Conservation (phyloP, 2,329 filamentous ascomycete species). For the Venturia effusa region DNA sequence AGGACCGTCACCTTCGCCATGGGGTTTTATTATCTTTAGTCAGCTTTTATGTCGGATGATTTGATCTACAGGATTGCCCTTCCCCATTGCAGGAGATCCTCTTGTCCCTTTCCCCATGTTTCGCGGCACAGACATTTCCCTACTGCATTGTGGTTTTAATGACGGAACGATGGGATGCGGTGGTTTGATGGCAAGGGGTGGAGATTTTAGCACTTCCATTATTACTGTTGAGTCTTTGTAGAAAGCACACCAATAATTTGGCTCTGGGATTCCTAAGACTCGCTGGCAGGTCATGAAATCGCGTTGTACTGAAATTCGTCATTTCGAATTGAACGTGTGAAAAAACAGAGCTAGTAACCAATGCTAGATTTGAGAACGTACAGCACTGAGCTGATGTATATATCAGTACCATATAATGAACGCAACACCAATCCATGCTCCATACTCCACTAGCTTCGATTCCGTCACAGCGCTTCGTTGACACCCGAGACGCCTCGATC, state of each 20-base stretch:
- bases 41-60: neutral
- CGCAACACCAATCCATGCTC: neutral
- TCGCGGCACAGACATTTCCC: too few relatives aligned
- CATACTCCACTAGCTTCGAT: neutral
- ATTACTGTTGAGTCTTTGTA: neutral
- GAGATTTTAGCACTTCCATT: neutral
- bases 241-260: too few relatives aligned
- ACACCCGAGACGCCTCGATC: neutral
- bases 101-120: too few relatives aligned
- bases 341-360: neutral
- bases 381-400: neutral
- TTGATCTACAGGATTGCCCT: neutral
- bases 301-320: too few relatives aligned
- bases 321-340: too few relatives aligned
- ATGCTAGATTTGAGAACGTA: neutral
- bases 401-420: neutral
- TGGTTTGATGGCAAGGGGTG: neutral
- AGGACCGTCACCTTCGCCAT: neutral
- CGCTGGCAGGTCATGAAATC: too few relatives aligned
- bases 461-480: neutral
- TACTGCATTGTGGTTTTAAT: too few relatives aligned
- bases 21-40: neutral
- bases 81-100: neutral
- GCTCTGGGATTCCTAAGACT: too few relatives aligned
- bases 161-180: neutral